phyloP scores from a whole-genome alignment of 2,329 filamentous ascomycete genomes.

The Sporothrix mexicana region DNA sequence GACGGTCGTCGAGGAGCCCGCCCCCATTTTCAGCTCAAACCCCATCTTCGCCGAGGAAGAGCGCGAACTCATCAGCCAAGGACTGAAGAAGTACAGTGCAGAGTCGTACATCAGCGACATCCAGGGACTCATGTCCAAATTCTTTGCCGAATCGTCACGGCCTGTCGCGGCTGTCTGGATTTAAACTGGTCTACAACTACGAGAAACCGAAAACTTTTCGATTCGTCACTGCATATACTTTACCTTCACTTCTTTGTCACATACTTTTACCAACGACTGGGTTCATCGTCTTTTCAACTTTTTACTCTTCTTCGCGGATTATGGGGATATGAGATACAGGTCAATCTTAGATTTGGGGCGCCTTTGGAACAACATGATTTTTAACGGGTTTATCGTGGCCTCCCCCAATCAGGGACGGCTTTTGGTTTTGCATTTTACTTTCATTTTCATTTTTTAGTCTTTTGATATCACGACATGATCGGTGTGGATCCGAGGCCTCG shows the following conservation, averaged over 20 bases:
- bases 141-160: constrained; percentile 55
- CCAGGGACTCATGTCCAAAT: constrained; percentile 67
- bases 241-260: constrained; percentile 35
- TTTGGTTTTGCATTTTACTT: constrained; percentile 13
- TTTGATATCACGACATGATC: constrained; percentile 31
- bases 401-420: constrained; percentile 10
- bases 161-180: constrained; percentile 55
- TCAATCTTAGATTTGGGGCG: constrained; percentile 28
- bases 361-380: constrained; percentile 4
- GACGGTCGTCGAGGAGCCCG: constrained; percentile 37
- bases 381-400: neutral
- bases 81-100: constrained; percentile 74
- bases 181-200: constrained; percentile 41
- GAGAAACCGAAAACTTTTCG: constrained; percentile 1
- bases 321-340: constrained; percentile 1
- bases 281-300: constrained; percentile 18
- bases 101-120: constrained; percentile 87
- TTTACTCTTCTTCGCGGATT: neutral
- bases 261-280: constrained; percentile 30
- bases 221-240: constrained; percentile 27
- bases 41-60: constrained; percentile 71
- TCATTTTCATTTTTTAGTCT: neutral
- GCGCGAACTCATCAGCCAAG: constrained; percentile 69
- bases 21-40: neutral
- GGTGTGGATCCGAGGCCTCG: neutral